Percentiles rank a stretch among this genome's conserved stretches.
Conservation (phyloP, 2,329 filamentous ascomycete species). For the Trichoderma sp. region DNA sequence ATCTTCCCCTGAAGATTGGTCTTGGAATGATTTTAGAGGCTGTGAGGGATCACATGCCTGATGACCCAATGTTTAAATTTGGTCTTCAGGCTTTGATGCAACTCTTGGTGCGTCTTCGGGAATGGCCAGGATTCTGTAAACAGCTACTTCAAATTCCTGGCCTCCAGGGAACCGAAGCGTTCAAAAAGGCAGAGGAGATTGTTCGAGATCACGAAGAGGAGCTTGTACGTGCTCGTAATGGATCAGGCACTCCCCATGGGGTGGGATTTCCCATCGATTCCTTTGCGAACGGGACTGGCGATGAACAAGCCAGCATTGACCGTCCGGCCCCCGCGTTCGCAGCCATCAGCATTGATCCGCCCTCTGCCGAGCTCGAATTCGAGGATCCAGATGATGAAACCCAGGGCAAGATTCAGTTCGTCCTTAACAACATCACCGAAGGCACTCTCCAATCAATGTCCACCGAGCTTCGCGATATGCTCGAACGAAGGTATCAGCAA, state of each 20-base stretch:
- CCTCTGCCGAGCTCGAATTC: constrained; percentile 63
- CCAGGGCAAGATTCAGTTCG: constrained; percentile 92
- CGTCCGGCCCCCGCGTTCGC: constrained; percentile 70
- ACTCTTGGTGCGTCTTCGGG: constrained; percentile 75
- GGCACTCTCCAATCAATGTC: constrained; percentile 84
- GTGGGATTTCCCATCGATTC: constrained; percentile 47
- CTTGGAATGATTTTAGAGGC: constrained; percentile 97
- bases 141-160: constrained; percentile 80
- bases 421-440: constrained; percentile 94
- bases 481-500: constrained; percentile 81
- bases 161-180: constrained; percentile 82
- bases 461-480: constrained; percentile 73
- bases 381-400: constrained; percentile 82
- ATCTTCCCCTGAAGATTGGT: constrained; percentile 89
- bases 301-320: constrained; percentile 62
- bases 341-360: constrained; percentile 75
- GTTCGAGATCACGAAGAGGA: constrained; percentile 69
- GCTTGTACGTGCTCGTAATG: constrained; percentile 57
- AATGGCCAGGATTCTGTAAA: constrained; percentile 95
- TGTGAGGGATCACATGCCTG: constrained; percentile 78
- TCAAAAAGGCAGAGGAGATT: constrained; percentile 78
- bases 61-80: constrained; percentile 97
- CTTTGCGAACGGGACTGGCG: constrained; percentile 69
- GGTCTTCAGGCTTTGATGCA: constrained; percentile 93
- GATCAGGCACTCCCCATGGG: constrained; percentile 43